Percentiles rank a stretch among this genome's conserved stretches.
Conservation (phyloP, 1,139 yeast genomes). For the Meyerozyma smithsonii region DNA sequence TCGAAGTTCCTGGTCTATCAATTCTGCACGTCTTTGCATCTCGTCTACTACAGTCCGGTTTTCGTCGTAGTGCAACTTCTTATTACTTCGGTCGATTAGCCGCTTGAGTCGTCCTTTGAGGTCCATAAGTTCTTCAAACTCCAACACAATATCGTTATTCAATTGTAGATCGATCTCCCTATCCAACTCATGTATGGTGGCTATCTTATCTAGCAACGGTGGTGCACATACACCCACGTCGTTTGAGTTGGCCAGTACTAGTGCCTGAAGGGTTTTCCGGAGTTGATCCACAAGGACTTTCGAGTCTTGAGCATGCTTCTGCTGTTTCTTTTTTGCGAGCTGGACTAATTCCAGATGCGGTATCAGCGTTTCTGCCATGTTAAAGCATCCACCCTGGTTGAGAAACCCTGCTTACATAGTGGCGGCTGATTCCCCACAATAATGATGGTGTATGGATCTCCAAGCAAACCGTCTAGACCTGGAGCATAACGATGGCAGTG, state of each 20-base stretch:
- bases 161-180: slow-evolving; percentile 34
- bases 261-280: slow-evolving; percentile 18
- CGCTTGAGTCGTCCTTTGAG: slow-evolving; percentile 18
- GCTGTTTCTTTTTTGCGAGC: slow-evolving; percentile 36
- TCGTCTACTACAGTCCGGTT: slow-evolving; percentile 11
- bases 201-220: slow-evolving; percentile 33
- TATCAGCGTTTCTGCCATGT: slow-evolving; percentile 1
- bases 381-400: too few relatives aligned
- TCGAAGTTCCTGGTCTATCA: slow-evolving; percentile 20
- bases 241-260: slow-evolving; percentile 25
- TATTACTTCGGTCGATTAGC: slow-evolving; percentile 16
- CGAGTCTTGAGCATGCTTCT: slow-evolving; percentile 24
- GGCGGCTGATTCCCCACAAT: slow-evolving; percentile 1
- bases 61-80: slow-evolving; percentile 11
- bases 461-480: too few relatives aligned
- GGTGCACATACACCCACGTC: slow-evolving; percentile 18
- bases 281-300: slow-evolving; percentile 26
- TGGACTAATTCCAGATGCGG: slow-evolving; percentile 27
- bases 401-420: too few relatives aligned
- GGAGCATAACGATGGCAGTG: too few relatives aligned
- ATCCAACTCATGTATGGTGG: slow-evolving; percentile 42
- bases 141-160: slow-evolving; percentile 22
- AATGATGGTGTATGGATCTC: background rate
- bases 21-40: slow-evolving; percentile 20
- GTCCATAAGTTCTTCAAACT: slow-evolving; percentile 20